phyloP scores from a whole-genome alignment of 2,329 filamentous ascomycete genomes.

The Ophiostoma tasmaniense region DNA sequence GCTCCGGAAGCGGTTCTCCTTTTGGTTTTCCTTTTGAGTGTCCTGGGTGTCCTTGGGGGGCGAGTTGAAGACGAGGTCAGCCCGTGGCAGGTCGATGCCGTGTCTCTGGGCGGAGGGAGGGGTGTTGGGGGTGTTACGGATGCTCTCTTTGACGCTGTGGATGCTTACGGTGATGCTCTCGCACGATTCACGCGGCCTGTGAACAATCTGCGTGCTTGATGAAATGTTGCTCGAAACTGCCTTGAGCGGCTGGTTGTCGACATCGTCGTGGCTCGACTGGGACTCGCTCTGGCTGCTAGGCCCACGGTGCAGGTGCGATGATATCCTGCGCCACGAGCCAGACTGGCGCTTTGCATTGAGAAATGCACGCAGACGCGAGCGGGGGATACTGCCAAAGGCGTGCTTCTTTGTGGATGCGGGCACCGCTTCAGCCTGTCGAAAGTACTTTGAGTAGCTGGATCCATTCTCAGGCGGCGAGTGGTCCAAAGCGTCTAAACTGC shows the following conservation, averaged over 20 bases:
- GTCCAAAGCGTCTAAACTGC: too few species aligned
- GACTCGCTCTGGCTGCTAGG: background rate
- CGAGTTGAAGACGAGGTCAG: background rate
- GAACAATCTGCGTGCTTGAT: background rate
- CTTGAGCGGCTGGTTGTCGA: background rate
- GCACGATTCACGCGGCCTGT: background rate
- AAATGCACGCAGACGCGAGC: constrained; percentile 6
- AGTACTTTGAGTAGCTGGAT: background rate
- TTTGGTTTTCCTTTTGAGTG: background rate
- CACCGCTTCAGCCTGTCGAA: background rate
- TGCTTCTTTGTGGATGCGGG: background rate
- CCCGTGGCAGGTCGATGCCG: background rate
- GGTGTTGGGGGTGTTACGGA: background rate
- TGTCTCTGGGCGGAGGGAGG: background rate
- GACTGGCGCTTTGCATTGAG: constrained; percentile 7
- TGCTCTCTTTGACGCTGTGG: background rate
- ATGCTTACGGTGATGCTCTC: background rate
- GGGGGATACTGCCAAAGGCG: constrained; percentile 3
- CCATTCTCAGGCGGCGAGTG: background rate
- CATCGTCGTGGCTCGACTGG: background rate
- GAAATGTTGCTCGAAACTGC: background rate
- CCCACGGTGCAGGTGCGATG: background rate
- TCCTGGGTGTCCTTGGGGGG: background rate
- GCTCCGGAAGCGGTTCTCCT: constrained; percentile 8
- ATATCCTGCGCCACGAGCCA: constrained; percentile 8